phyloP scores from a whole-genome alignment of 164 flowering plant species.

The Kalanchoe fedtschenkoi region DNA sequence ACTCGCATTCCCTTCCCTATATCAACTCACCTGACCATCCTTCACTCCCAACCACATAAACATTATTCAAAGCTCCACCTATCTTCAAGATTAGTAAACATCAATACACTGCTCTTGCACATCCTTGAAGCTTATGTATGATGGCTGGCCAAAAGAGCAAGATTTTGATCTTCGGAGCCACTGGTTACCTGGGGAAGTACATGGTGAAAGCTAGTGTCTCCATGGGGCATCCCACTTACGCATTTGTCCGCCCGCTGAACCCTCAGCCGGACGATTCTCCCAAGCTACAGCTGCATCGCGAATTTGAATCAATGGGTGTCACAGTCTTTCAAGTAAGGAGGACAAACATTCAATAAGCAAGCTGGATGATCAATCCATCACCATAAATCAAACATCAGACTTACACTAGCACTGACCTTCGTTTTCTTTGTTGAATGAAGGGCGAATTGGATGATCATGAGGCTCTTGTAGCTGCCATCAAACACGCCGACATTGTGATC shows the following conservation, averaged over 20 bases:
- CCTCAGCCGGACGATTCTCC: conserved; percentile 3
- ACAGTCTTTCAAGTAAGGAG: conserved; percentile 13
- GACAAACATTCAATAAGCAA: too few relatives aligned
- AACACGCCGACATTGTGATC: conserved; percentile 17
- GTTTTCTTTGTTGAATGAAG: conserved; percentile 4
- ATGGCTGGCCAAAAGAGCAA: conserved; percentile 16
- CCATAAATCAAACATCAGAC: not conserved
- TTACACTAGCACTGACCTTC: too few relatives aligned
- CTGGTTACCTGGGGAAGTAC: conserved; percentile 16
- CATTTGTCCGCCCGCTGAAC: conserved; percentile 14
- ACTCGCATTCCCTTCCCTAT: too few relatives aligned
- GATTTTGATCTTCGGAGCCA: conserved; percentile 18
- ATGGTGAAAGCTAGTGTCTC: conserved; percentile 16
- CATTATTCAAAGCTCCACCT: too few relatives aligned
- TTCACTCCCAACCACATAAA: too few relatives aligned
- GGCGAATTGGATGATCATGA: conserved; percentile 21
- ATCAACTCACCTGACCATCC: too few relatives aligned
- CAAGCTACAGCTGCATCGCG: conserved; percentile 6
- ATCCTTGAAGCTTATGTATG: too few relatives aligned
- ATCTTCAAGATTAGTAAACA: too few relatives aligned
- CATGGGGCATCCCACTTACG: conserved; percentile 16
- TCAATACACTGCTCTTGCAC: too few relatives aligned
- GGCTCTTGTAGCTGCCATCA: conserved; percentile 12
- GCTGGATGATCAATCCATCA: not conserved
- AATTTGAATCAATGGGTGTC: conserved; percentile 15